Evolutionary conservation across 1,139 yeast genomes (phyloP), one percentile per base, ranked within the genome.

Genomic region (Casaregolazyma suthepensis): DNA sequence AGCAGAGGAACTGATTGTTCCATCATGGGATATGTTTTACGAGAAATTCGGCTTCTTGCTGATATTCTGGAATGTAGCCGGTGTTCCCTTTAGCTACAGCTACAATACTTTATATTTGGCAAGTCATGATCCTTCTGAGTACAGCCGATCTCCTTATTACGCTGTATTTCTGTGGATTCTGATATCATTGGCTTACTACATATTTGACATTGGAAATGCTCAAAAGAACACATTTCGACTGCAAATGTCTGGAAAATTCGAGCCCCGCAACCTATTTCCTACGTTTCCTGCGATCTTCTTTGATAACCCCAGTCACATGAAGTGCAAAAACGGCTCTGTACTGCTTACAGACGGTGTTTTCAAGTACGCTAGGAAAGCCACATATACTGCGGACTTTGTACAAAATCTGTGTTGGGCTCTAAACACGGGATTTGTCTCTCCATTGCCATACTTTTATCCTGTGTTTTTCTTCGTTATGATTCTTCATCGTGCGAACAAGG

Each of bases 1-100:
- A 73, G 99, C 97, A 61, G 99, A 93, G 74, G 98, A 94, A 69
- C 77, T 91, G 64, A 91, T 93, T 69, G 96, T 91, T 56, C 96
- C 98, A 60, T 86, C 96, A 18, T 93, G 99, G 99, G 99, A 93
- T 71, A 91, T 93, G 97, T 97, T 96, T 48, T 93, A 93, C 71
- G 99, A 93, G 71, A 93, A 94, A 73, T 93, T 93, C 65, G 99
- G 99, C 12, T 93, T 94, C 76, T 90, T 93, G 97, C 81, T 93
- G 62, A 82, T 91, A 63, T 93, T 93, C 78, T 93, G 99, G 99
- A 93, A 93, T 75, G 89, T 93, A 71, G 96, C 98, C 42, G 99
- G 99, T 64, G 99, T 93, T 44, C 99, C 99, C 52, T 93, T 84
- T 81, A 93, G 98, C 50, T 93, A 93, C 75, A 89, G 96, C 72